Base-by-base conservation (phyloP, 345 rosid genomes). In the Hirschfeldia incana region DNA sequence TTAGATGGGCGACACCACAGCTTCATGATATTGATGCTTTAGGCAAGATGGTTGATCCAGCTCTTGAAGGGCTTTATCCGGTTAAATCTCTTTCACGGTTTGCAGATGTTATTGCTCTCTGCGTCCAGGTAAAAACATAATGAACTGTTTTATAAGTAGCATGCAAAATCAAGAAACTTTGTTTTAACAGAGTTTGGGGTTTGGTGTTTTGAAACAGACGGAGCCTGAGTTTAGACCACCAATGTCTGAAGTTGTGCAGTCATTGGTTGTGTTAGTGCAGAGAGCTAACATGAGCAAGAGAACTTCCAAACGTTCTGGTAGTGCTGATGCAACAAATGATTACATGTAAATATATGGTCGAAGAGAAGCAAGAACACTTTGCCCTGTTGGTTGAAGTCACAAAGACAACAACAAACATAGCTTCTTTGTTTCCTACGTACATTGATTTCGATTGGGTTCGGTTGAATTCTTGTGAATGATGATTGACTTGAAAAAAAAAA, bases 1-100 rank as follows among this genome's bases (percentile, higher is more conserved):
- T 95, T 75, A 85, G 97, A 80, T 95, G 99, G 99, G 97, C 97
- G 26, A 95, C 94, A n/a, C 99, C 99, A 80, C 98, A 95, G 83
- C 99, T 95, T 64, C 99, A 94, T n/a, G 98, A 92, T 73, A 94
- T 94, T 27, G 97, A 94, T 84, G 98, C 98, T 59, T 79, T 94
- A 70, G 83, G 87, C 2, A 93, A 91, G 87, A 95, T 95, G 99
- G 97, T 95, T 74, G 99, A 95, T 83, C 97, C 96, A 9, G 90
- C 88, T 37, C 93, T 95, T 58, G 78, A 93, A 80, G 97, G 99
- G 21, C 97, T 93, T 75, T 95, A 91, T 77, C 98, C 99, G 2
- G 90, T 93, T 36, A 95, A 93, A 76, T 95, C 99, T 63, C 97
- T 95, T 62, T 95, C 99, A 1, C 91, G 99, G 5, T 95, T 95